Evolutionary conservation across 2,329 filamentous ascomycete genomes (phyloP).

Genomic region (Scopulariopsis brevicaulis): DNA sequence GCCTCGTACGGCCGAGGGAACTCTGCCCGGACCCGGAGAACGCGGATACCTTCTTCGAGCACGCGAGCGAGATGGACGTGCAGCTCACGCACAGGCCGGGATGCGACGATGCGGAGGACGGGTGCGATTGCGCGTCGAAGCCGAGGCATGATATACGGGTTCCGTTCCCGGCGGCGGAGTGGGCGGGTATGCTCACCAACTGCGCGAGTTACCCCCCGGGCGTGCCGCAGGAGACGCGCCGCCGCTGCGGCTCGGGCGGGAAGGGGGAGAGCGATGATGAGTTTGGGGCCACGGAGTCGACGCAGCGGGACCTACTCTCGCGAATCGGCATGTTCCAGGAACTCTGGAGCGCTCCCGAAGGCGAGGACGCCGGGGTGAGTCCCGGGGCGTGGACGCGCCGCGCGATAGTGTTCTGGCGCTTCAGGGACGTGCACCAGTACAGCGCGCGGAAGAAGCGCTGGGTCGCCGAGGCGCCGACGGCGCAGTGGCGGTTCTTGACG

Average conservation of each 20-base stretch:
- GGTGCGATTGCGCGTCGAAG: constrained; percentile 38
- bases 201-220: constrained; percentile 39
- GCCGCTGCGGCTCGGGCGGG: constrained; percentile 19
- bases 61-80: constrained; percentile 37
- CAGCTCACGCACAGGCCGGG: constrained; percentile 34
- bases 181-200: constrained; percentile 46
- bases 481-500: constrained; percentile 46
- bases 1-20: constrained; percentile 44
- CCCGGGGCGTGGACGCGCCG: constrained; percentile 44
- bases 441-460: constrained; percentile 4
- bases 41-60: constrained; percentile 29
- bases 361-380: no score
- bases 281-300: constrained; percentile 3
- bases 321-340: constrained; percentile 59
- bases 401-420: constrained; percentile 52
- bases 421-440: constrained; percentile 38
- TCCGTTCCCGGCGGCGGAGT: constrained; percentile 45
- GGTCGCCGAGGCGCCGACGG: constrained; percentile 8
- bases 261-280: constrained; percentile 13
- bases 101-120: constrained; percentile 33
- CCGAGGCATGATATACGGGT: constrained; percentile 39
- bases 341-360: constrained; percentile 38
- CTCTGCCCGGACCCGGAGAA: constrained; percentile 31
- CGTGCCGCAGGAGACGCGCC: constrained; percentile 23
- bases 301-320: constrained; percentile 35